Evolutionary conservation across 2,329 filamentous ascomycete genomes (phyloP).

Genomic region (Gnomoniopsis sp.): DNA sequence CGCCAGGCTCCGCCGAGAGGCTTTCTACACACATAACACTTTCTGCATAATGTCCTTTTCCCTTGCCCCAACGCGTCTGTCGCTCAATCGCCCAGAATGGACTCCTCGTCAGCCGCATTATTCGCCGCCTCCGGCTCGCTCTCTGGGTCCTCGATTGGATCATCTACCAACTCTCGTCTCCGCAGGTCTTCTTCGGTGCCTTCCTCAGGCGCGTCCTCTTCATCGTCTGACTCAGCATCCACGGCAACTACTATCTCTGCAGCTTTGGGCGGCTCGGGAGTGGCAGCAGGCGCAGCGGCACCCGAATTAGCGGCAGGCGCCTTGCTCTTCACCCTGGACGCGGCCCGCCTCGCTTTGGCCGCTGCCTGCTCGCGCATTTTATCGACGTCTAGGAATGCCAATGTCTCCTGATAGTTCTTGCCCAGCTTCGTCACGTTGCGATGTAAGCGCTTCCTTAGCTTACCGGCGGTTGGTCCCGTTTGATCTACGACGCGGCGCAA

Average conservation of each 20-base stretch:
- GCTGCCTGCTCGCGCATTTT: constrained; percentile 47
- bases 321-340: constrained; percentile 33
- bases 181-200: constrained; percentile 57
- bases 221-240: constrained; percentile 38
- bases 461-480: constrained; percentile 55
- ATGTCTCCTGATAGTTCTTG: constrained; percentile 78
- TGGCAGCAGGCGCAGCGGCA: constrained; percentile 21
- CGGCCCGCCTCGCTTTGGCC: constrained; percentile 35
- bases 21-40: not conserved
- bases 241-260: constrained; percentile 44
- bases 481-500: constrained; percentile 71
- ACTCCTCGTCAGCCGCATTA: constrained; percentile 40
- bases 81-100: constrained; percentile 42
- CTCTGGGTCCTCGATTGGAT: constrained; percentile 35
- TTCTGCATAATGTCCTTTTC: not conserved
- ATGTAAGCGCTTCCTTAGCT: constrained; percentile 67
- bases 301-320: constrained; percentile 24
- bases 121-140: constrained; percentile 36
- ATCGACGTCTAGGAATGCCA: constrained; percentile 73
- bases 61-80: not conserved
- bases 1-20: constrained; percentile 14
- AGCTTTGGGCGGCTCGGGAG: constrained; percentile 36
- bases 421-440: constrained; percentile 81
- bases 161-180: constrained; percentile 50
- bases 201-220: constrained; percentile 50